Evolutionary conservation across 345 rosid genomes (phyloP), one percentile per base, ranked within the genome.

Genomic region (Erysimum cheiranthoides): DNA sequence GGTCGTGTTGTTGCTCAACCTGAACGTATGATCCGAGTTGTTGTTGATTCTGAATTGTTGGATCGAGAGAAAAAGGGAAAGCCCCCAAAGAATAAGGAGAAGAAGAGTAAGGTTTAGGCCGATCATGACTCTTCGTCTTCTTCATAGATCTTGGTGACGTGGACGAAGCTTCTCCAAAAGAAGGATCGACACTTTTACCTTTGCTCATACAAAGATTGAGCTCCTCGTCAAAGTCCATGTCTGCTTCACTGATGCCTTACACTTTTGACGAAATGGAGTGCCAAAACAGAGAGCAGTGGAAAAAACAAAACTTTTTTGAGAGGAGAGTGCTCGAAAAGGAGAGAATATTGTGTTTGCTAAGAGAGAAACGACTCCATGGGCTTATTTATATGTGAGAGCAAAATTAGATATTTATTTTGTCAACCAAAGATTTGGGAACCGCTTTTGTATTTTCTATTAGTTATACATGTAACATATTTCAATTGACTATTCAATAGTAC

Each of bases 101-200:
- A 12, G 81, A 70, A 11, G 61, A 38, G 16, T 72, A 78, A 2
- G 77, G 70, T 53, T 63, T 76, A 66, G 71, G 71, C 69, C 81
- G 83, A 47, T 85, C 87, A 46, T 87, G 88, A 79, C 86, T 91
- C 16, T 84, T 83, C 61, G 75, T 77, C 79, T 88, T 93, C 83
- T 88, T 93, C 68, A 79, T 80, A 80, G 97, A 87, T 62, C 92
- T 84, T n/a, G 75, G 63, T 1, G 92, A 84, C 81, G 73, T 17
- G 71, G 86, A 86, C 66, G 90, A 85, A 79, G 76, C 76, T 79
- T 84, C 92, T 72, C 80, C 87, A 56, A 85, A 83, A 79, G 81
- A 73, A 12, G 67, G 52, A 54, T 73, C 85, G 4, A 75, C 21
- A 61, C 39, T 75, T 39, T 72, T 79, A 16, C 88, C 86, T 71